Conservation (phyloP, 1,284 basidiomycete species). For the Boletus semigastroideus region DNA sequence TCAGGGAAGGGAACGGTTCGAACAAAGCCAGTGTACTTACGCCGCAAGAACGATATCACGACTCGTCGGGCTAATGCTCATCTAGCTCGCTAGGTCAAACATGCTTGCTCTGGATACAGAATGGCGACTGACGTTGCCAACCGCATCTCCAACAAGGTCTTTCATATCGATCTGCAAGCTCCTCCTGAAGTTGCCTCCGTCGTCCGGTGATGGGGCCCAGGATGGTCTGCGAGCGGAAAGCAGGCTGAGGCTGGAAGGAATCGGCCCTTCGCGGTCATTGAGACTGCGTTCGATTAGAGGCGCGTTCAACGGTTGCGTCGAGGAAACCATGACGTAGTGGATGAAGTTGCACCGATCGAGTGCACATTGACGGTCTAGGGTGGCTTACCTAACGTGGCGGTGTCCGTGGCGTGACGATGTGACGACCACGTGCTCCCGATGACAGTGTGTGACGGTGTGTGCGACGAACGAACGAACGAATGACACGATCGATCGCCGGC, state of each 20-base stretch:
- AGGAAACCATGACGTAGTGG: slow-evolving; percentile 21
- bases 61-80: slow-evolving; percentile 79
- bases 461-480: too few relatives aligned
- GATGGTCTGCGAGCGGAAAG: slow-evolving; percentile 34
- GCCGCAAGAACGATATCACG: slow-evolving; percentile 80
- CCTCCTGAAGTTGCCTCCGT: slow-evolving; percentile 53
- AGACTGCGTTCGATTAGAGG: slow-evolving; percentile 8
- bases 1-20: background rate
- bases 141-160: slow-evolving; percentile 73
- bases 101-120: background rate
- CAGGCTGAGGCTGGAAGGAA: slow-evolving; percentile 32
- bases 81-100: slow-evolving; percentile 42
- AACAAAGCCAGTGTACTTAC: slow-evolving; percentile 40
- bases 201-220: slow-evolving; percentile 47
- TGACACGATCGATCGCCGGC: too few relatives aligned
- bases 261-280: slow-evolving; percentile 22
- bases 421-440: too few relatives aligned
- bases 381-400: too few relatives aligned
- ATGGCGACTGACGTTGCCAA: slow-evolving; percentile 65
- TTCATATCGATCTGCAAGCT: slow-evolving; percentile 76
- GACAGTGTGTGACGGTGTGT: too few relatives aligned
- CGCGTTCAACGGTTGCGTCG: slow-evolving; percentile 10
- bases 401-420: too few relatives aligned
- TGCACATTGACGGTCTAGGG: too few relatives aligned
- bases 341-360: too few relatives aligned